Evolutionary conservation across 441 rosid species (phyloP), one percentile per base, ranked within the genome.

Genomic region (Melastoma candidum): DNA sequence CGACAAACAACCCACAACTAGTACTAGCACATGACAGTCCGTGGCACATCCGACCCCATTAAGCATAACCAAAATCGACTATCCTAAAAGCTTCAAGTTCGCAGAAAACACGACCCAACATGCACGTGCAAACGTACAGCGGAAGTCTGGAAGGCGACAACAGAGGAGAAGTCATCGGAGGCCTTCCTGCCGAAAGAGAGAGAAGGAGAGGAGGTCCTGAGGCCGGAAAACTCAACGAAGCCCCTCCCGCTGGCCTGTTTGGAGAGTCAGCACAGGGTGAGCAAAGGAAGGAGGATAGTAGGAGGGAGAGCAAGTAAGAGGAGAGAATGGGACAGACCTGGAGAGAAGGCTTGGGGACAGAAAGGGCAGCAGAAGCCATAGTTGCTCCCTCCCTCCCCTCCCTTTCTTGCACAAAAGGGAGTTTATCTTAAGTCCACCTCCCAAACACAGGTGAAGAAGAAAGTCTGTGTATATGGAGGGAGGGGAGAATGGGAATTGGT

Each of bases 351-450:
- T 82, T 92, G 78, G 90, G 82, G 61, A 87, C 85, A 65, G 87
- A 77, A 57, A 87, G 64, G 68, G 96, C 76, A 78, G 96, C 93
- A 88, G 96, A 81, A 68, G 97, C 96, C 96, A 90, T 90, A 13
- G 57, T 53, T 66, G 48, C 41, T 44, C 22, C 58, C 52, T 53
- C 24, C 26, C 48, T 7, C 22, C 22, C 22, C 22, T 17, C 22
- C 22, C 22, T 46, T 49, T 17, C 22, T 48, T 51, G 24, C 46
- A 55, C 44, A 50, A 48, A 49, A 8, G 10, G 48, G 22, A 17
- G 22, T 17, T 17, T 17, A 17, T 17, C 22, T 17, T 0, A 17
- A 5, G 11, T 29, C 60, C 48, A 7, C 27, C 17, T 29, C 1
- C 14, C 22, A 24, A 27, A 51, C 27, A 26, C 26, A 17, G 22